Percentiles rank a stretch among this genome's conserved stretches.
Evolutionary conservation across 78 protist species (phyloP).

Genomic region (Isochrysis galbana): DNA sequence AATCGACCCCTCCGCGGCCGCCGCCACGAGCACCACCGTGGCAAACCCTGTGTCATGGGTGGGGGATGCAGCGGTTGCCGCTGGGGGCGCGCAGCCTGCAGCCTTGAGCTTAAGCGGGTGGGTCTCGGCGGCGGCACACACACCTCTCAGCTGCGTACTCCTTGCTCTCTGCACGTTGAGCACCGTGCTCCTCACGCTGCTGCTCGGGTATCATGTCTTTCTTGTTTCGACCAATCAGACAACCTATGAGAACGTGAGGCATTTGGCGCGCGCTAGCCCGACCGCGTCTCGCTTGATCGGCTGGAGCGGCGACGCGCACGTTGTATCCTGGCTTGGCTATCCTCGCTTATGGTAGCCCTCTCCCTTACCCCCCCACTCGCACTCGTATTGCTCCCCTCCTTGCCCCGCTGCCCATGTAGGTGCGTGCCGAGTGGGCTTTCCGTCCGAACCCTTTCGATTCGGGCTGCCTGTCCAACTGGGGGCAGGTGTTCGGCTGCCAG

Average conservation of each 20-base stretch:
- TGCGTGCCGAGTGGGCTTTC: not conserved
- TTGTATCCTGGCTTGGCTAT: no score
- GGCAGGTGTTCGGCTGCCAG: not conserved
- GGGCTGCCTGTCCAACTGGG: not conserved
- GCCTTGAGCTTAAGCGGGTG: no score
- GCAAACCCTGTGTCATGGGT: not conserved
- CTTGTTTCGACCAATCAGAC: not conserved
- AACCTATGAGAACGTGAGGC: constrained; percentile 22
- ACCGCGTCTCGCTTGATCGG: no score
- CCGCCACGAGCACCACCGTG: not conserved
- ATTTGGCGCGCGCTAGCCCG: no score
- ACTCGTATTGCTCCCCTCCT: no score
- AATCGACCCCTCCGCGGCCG: not conserved
- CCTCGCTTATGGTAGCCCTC: no score
- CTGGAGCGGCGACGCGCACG: no score
- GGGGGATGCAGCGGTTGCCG: not conserved
- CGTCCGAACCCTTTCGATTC: not conserved
- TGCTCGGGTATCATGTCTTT: not conserved
- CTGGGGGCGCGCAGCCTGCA: not conserved
- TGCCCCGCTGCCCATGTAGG: no score
- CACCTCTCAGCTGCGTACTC: not conserved
- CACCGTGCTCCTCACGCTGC: not conserved
- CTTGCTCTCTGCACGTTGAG: not conserved
- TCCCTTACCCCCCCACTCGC: no score
- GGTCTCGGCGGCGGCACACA: not conserved